Evolutionary conservation across 208 protist genomes (phyloP), one percentile per base, ranked within the genome.

Genomic region (Leptomonas pyrrhocoris): DNA sequence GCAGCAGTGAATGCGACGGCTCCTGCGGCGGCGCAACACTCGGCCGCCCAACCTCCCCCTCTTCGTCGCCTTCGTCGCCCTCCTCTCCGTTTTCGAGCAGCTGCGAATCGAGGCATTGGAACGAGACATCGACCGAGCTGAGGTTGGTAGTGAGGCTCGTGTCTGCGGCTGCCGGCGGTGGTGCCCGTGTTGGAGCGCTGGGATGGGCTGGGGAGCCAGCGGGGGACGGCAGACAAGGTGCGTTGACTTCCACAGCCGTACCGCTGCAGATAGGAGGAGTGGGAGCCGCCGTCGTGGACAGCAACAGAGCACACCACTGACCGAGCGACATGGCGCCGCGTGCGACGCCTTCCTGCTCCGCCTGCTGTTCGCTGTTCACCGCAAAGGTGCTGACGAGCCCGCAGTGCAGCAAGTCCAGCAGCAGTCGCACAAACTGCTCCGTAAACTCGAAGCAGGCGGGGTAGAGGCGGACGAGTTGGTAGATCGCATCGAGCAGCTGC

Each of bases 401-500:
- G 49, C 79, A 63, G 68, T 86, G 80, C 2, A 78, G 34, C 8
- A 89, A 55, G 16, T 96, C 84, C 18, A 90, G 43, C 9, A 98
- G 76, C 23, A 83, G 71, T 12, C 85, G 23, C 11, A 98, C 78
- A 9, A 98, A 86, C 11, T 25, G 18, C 56, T 86, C 74, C 23
- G 92, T 98, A 67, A 97, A 98, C 73, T 99, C 96, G 68, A 98
- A 99, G 18, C 76, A 43, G 27, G 45, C 68, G 25, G 98, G 96
- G 62, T 90, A 96, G 72, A 98, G 96, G 18, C 79, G 71, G 1
- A 90, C 72, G 25, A 98, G 53, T 31, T 99, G 98, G 64, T 79
- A 95, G 40, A 99, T 90, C 63, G 85, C 90, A 59, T 98, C 96
- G 19, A 98, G 75, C 43, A 93, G 98, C 84, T 98, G 98, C 8